Evolutionary conservation across 169 alveolate species (phyloP), one percentile per base, ranked within the genome.

Genomic region (Plasmodium vivax): DNA sequence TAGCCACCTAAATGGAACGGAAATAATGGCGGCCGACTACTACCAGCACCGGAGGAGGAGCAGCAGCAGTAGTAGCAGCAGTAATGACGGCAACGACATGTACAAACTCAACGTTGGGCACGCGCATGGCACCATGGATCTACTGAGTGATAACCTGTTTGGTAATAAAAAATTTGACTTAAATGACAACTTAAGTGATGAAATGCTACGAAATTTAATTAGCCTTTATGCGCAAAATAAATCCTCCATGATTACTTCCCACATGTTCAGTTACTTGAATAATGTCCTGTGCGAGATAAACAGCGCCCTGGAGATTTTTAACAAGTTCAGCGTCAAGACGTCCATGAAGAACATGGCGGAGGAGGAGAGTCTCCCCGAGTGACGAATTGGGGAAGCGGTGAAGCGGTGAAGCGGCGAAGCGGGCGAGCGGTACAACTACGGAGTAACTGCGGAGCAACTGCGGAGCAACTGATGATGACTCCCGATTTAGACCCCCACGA

Each of bases 181-280:
- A 16, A 90, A 90, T 82, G 84, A 82, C 6, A 90, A 38, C 58
- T 68, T 90, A 90, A 90, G 90, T 14, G 94, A 90, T 90, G 94
- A 90, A 81, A 90, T 90, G 94, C 51, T 90, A 82, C 43, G 74
- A 71, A 90, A 90, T 41, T 19, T 90, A 82, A 90, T 90, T 27
- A 81, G 34, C 77, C 90, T 90, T n/a, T 90, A 90, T 90, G 74
- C 94, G 4, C 82, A 80, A 68, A 90, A 90, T 34, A 90, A 90
- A 90, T 79, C 94, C 32, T 90, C 94, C 38, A 90, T 90, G n/a
- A 80, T 90, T 16, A 82, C 94, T 62, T 90, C 94, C 1, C 94
- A 90, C 38, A 79, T 90, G 94, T 81, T 79, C 47, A 90, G 83
- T 27, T 90, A 90, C 51, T 47, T 90, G 74, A 90, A 82, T 71